A percentile compares a stretch with the other conserved stretches of the same genome.
Conservation (phyloP, 2,329 filamentous ascomycete species). For the Lachnellula suecica region DNA sequence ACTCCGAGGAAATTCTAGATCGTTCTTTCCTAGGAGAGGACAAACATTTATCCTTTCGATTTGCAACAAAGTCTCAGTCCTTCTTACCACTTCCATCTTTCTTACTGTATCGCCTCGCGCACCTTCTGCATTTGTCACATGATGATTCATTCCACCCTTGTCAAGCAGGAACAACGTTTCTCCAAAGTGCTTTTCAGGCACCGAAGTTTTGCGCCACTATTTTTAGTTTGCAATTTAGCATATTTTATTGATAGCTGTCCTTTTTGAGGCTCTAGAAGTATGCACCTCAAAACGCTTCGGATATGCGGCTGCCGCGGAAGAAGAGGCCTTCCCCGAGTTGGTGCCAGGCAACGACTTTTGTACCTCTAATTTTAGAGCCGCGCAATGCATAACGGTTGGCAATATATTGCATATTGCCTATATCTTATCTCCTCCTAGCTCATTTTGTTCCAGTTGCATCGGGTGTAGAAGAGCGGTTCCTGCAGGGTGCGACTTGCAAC, state of each 20-base stretch:
- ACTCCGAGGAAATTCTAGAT: too few species aligned
- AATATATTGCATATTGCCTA: background rate
- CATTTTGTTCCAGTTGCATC: background rate
- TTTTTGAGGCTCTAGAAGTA: too few species aligned
- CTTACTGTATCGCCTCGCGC: background rate
- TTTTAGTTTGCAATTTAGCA: background rate
- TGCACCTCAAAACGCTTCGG: background rate
- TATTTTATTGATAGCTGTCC: background rate
- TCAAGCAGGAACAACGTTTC: background rate
- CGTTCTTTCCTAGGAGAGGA: background rate
- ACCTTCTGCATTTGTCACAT: background rate
- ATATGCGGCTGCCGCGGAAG: background rate
- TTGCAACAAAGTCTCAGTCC: background rate
- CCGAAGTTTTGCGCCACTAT: background rate
- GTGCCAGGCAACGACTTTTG: background rate
- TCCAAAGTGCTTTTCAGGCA: background rate
- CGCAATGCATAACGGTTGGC: background rate
- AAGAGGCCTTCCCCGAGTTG: too few species aligned
- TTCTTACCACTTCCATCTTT: background rate
- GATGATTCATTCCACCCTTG: background rate
- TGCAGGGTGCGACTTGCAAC: background rate
- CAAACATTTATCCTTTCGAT: background rate
- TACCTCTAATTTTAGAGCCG: background rate
- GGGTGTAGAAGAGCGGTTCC: background rate
- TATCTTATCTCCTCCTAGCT: background rate